These are phyloP conservation scores for Suillus alpinus DNA, from an alignment of 768 basidiomycete species.

Conservation along the genomic window DNA sequence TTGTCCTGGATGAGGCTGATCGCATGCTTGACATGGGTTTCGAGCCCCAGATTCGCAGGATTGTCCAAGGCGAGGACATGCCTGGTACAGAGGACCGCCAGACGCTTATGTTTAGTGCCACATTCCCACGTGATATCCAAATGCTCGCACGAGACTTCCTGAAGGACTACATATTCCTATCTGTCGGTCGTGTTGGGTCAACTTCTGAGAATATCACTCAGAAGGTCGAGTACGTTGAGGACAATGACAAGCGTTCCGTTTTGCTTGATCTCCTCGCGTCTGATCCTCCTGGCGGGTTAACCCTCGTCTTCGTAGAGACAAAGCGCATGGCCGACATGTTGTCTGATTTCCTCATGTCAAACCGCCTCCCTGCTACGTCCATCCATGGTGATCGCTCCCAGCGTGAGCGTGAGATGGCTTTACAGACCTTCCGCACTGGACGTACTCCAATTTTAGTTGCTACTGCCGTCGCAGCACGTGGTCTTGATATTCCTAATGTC, in stretches of 20 bases:
- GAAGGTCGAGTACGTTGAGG: slow-evolving; percentile 98
- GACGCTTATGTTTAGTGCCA: slow-evolving; percentile 99
- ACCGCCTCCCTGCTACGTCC: slow-evolving; percentile 86
- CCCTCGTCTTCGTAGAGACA: slow-evolving; percentile 98
- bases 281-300: slow-evolving; percentile 67
- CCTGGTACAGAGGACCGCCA: slow-evolving; percentile 88
- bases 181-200: slow-evolving; percentile 96
- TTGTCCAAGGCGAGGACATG: slow-evolving; percentile 99
- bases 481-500: slow-evolving; percentile 98
- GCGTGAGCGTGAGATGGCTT: slow-evolving; percentile 93
- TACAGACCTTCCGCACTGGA: slow-evolving; percentile 93
- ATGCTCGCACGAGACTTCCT: slow-evolving; percentile 93
- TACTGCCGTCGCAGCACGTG: slow-evolving; percentile 97
- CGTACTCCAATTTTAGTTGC: slow-evolving; percentile 96
- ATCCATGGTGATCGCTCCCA: slow-evolving; percentile 99
- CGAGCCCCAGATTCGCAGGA: slow-evolving; percentile 97
- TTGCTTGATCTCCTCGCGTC: slow-evolving; percentile 91
- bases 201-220: slow-evolving; percentile 99
- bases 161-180: slow-evolving; percentile 98
- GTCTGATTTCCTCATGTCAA: slow-evolving; percentile 88
- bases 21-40: slow-evolving; percentile 99
- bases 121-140: slow-evolving; percentile 99
- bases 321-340: slow-evolving; percentile 99
- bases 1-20: slow-evolving; percentile 98
- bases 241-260: slow-evolving; percentile 93